phyloP scores from a whole-genome alignment of 768 basidiomycete species.

The Lentinula detonsa region DNA sequence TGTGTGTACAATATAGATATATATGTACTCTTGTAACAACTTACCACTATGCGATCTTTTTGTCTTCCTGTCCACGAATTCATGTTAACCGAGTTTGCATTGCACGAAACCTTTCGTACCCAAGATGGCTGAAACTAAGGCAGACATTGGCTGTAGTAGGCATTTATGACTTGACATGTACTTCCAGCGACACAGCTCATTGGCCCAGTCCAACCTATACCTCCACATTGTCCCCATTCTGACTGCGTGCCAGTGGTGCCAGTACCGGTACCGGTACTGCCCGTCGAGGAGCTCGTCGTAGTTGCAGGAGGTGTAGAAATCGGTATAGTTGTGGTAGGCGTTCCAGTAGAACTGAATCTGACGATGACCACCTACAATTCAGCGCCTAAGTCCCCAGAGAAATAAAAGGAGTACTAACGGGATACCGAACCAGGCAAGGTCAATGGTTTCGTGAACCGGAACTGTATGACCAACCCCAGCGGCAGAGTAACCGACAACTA shows the following conservation, averaged over 20 bases:
- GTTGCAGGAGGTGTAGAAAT: neutral
- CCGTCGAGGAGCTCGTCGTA: neutral
- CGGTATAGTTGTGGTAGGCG: neutral
- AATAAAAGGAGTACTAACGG: neutral
- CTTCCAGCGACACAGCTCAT: neutral
- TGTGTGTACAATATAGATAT: neutral
- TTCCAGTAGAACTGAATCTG: neutral
- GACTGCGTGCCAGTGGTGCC: neutral
- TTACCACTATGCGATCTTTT: neutral
- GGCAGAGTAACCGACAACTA: constrained; percentile 33
- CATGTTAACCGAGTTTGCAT: too few species aligned
- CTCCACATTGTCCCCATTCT: neutral
- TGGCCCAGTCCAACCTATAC: neutral
- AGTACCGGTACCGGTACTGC: neutral
- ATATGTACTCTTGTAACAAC: neutral
- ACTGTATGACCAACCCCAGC: constrained; percentile 45
- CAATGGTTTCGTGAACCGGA: constrained; percentile 40
- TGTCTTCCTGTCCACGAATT: neutral
- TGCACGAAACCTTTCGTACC: neutral
- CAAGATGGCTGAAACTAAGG: neutral
- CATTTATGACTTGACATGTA: neutral
- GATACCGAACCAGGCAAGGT: constrained; percentile 43
- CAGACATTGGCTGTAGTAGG: neutral
- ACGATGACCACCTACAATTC: neutral
- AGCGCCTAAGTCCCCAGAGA: neutral